Percentiles rank a stretch among this genome's conserved stretches.
These are phyloP conservation scores for Eucalyptus marginata DNA, from an alignment of 345 rosid genomes.

Conservation along the genomic window DNA sequence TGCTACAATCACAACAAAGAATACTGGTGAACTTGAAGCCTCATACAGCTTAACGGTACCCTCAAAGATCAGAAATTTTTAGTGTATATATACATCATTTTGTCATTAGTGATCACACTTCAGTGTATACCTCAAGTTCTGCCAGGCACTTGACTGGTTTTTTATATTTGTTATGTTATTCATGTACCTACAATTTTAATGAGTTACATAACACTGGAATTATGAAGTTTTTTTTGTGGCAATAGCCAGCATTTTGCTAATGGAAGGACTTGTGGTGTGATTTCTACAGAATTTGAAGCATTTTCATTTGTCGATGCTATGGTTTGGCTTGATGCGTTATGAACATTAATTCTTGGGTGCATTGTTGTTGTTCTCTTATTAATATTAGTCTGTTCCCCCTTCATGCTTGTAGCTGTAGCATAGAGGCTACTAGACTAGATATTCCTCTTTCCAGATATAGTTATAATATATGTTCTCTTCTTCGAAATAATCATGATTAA, in stretches of 20 bases:
- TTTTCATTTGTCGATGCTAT: not conserved
- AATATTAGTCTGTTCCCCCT: not conserved
- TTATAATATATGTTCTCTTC: not conserved
- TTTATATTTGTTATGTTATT: not conserved
- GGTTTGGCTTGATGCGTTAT: not conserved
- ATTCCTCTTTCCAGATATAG: not conserved
- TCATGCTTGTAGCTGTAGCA: not conserved
- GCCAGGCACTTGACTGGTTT: not conserved
- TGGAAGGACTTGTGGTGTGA: not conserved
- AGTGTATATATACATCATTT: not conserved
- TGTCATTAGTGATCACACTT: not conserved
- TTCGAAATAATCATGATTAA: not conserved
- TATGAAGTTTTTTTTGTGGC: not conserved
- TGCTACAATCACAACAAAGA: conserved; percentile 58
- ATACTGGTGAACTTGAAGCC: conserved; percentile 84
- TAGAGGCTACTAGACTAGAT: not conserved
- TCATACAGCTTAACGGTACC: conserved; percentile 87
- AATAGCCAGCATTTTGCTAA: not conserved
- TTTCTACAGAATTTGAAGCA: not conserved
- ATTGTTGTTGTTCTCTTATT: not conserved
- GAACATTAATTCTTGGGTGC: not conserved
- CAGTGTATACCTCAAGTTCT: not conserved
- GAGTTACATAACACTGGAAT: not conserved
- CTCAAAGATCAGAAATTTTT: not conserved
- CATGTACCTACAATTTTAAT: not conserved